These are phyloP conservation scores for Nidularia sp. DNA, from an alignment of 768 basidiomycete species.

Conservation along the genomic window DNA sequence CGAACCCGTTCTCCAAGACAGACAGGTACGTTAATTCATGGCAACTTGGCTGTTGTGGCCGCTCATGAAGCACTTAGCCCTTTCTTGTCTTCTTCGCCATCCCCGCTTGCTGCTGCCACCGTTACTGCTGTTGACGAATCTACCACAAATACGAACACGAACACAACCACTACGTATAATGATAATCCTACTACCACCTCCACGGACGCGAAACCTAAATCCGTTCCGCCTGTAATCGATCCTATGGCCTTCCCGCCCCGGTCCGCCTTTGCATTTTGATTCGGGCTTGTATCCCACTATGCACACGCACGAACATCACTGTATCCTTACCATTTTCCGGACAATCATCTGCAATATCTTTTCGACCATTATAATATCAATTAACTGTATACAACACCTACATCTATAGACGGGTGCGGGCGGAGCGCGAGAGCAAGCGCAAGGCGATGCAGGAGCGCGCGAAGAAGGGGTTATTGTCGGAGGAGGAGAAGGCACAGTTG, in stretches of 20 bases:
- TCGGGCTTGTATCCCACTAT: slow-evolving; percentile 12
- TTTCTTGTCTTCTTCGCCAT: slow-evolving; percentile 12
- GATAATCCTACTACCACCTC: slow-evolving; percentile 13
- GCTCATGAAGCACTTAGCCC: slow-evolving; percentile 66
- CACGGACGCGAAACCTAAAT: slow-evolving; percentile 20
- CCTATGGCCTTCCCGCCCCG: slow-evolving; percentile 59
- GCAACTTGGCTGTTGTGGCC: slow-evolving; percentile 32
- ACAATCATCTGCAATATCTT: slow-evolving; percentile 16
- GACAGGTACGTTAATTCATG: slow-evolving; percentile 59
- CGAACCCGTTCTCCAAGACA: slow-evolving; percentile 39
- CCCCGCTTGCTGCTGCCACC: background rate
- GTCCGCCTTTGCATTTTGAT: slow-evolving; percentile 63
- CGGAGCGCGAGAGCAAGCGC: slow-evolving; percentile 66
- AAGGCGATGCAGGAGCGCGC: slow-evolving; percentile 72
- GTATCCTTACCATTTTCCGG: slow-evolving; percentile 7
- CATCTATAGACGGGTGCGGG: slow-evolving; percentile 59
- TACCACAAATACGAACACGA: slow-evolving; percentile 3
- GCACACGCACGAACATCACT: slow-evolving; percentile 1
- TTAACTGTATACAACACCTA: slow-evolving; percentile 7
- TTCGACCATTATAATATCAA: slow-evolving; percentile 10
- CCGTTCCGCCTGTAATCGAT: slow-evolving; percentile 34
- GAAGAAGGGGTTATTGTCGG: slow-evolving; percentile 69
- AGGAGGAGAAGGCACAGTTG: slow-evolving; percentile 59
- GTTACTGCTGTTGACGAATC: background rate
- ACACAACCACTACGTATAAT: slow-evolving; percentile 4